Base-by-base conservation (phyloP, 208 protist species). In the Angomonas desouzai region DNA sequence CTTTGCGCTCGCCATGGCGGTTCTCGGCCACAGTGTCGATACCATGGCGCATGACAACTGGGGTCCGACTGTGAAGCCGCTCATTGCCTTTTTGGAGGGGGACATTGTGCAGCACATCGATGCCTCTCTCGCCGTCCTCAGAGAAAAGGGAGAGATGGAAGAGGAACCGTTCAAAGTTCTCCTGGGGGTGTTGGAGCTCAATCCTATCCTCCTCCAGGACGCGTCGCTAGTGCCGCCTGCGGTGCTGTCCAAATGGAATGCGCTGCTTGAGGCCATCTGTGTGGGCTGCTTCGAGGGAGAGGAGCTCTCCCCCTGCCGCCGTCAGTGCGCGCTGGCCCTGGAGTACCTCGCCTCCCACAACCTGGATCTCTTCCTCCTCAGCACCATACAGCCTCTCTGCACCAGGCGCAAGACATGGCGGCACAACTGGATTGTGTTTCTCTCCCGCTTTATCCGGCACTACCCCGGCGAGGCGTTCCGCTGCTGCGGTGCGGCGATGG, bases 281-380 rank as follows among this genome's bases (percentile, higher is more conserved):
- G 45, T 4, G 6, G 20, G 45, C 20, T 13, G 18, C 45, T 51
- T 51, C 20, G 51, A 36, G 28, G 13, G 51, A 22, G 27, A 34
- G 10, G 51, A 36, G 28, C 3, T 7, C 48, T 13, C 1, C 18
- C 7, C 62, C 67, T 30, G 28, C 69, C 28, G 48, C 34, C 22
- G 34, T 60, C 36, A 29, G 6, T 65, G 64, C 3, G 58, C 59
- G 11, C 70, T 62, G 10, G 70, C 70, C 16, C 56, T 84, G 20
- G 63, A 80, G 49, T 64, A 67, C 27, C 58, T 76, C 7, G 70
- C 74, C 3, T 62, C 67, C n/a, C 69, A 77, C 30, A 60, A 72
- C 25, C 16, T 66, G 2, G 49, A 62, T 3, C 62, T 49, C 9
- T 74, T 84, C 45, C 67, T 79, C 34, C 36, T 53, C 29, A 66